Evolutionary conservation across 768 basidiomycete genomes (phyloP), one percentile per base, ranked within the genome.

Genomic region (Mycena metata): DNA sequence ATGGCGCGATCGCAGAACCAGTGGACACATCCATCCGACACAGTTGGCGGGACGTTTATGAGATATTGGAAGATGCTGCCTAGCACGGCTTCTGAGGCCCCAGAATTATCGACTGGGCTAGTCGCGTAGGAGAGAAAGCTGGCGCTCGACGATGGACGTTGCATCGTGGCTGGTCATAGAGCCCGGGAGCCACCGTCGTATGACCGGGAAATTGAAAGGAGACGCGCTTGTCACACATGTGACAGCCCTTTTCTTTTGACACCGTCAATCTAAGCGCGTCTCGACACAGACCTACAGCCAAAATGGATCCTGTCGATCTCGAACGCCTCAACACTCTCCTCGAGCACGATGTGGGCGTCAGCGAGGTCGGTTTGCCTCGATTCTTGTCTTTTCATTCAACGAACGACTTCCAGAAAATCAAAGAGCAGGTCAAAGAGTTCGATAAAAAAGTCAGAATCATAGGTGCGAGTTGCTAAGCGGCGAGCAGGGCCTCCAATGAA

Each of bases 1-100:
- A 86, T 80, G 5, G 90, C 91, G 42, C 85, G 84, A 33, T 80
- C 77, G 77, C 96, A 98, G 76, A 92, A 96, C 94, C 95, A 96
- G 74, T 98, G 96, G 60, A 86, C 66, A 35, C 67, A 69, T 36
- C 80, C 77, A 55, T 84, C 83, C 49, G 76, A 75, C 36, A 79
- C 70, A 51, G 77, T 76, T 55, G 80, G 78, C 5, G 82, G 79
- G 0, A 84, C 79, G 21, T 76, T 79, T 79, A 91, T 85, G 12
- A 94, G 79, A 75, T 89, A 86, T 15, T 76, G 77, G 74, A 85
- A 91, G 46, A 92, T 76, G 3, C 76, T 80, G 1, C 76, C 80
- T 12, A 94, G 81, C 21, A 87, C 78, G 39, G 77, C 78, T 70
- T 89, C 86, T 41, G 85, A 79, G 54, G 83, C 83, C 19, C 82